These are phyloP conservation scores for Candida mattraensis DNA, from an alignment of 805 yeast genomes.

Conservation along the genomic window DNA sequence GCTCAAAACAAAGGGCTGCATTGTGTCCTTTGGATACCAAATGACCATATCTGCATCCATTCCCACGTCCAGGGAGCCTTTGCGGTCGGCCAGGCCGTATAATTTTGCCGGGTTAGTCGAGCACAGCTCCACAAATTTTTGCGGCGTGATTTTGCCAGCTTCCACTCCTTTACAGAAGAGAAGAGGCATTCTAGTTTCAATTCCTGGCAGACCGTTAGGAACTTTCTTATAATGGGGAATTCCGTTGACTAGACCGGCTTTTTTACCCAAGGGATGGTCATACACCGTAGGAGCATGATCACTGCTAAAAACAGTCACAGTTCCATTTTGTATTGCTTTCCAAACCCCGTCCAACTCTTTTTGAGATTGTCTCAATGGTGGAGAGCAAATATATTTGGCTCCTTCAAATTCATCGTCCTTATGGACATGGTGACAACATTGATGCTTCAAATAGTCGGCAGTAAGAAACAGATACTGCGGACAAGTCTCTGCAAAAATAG, in stretches of 20 bases:
- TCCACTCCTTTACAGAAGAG: slow-evolving; percentile 44
- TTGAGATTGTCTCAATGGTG: slow-evolving; percentile 44
- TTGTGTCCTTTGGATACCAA: slow-evolving; percentile 43
- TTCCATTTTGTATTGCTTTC: slow-evolving; percentile 46
- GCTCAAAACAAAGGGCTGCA: slow-evolving; percentile 27
- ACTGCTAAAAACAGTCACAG: slow-evolving; percentile 45
- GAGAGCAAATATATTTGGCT: slow-evolving; percentile 51
- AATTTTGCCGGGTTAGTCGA: slow-evolving; percentile 47
- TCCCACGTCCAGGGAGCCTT: slow-evolving; percentile 47
- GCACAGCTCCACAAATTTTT: slow-evolving; percentile 45
- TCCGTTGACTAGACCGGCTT: slow-evolving; percentile 40
- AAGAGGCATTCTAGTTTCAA: slow-evolving; percentile 47
- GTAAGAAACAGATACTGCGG: slow-evolving; percentile 49
- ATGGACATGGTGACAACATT: slow-evolving; percentile 27
- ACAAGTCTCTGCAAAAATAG: slow-evolving; percentile 51
- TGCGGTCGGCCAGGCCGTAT: slow-evolving; percentile 41
- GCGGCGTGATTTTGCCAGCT: slow-evolving; percentile 39
- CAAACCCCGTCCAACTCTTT: slow-evolving; percentile 44
- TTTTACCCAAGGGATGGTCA: slow-evolving; percentile 43
- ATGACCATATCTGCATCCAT: slow-evolving; percentile 49
- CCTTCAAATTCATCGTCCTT: slow-evolving; percentile 41
- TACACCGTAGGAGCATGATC: slow-evolving; percentile 49
- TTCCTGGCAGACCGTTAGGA: slow-evolving; percentile 52
- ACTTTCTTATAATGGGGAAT: slow-evolving; percentile 42
- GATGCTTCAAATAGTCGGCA: slow-evolving; percentile 35